Evolutionary conservation across 331 rosid genomes (phyloP).

Genomic region (Arachis monticola): DNA sequence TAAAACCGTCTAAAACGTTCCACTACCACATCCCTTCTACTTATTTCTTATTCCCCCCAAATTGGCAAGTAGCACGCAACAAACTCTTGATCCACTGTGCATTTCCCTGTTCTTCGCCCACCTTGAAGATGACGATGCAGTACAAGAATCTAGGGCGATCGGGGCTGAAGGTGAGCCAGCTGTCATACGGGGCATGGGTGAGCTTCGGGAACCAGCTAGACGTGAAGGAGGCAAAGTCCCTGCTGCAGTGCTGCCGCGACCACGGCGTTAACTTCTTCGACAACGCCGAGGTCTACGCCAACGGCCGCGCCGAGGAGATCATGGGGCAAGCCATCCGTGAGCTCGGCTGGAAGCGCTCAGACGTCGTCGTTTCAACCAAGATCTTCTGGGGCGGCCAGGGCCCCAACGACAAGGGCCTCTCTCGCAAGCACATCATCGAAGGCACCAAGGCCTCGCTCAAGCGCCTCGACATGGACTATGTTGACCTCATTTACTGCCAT

Average conservation of each 20-base stretch:
- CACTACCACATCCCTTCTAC: too few species aligned
- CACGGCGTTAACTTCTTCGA: constrained; percentile 98
- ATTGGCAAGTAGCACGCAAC: too few species aligned
- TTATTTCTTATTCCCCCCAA: too few species aligned
- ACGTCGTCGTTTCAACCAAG: constrained; percentile 88
- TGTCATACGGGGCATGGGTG: constrained; percentile 95
- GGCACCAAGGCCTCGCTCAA: constrained; percentile 88
- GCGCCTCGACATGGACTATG: constrained; percentile 85
- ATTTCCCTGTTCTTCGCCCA: background rate
- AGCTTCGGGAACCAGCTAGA: constrained; percentile 97
- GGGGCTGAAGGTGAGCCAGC: constrained; percentile 91
- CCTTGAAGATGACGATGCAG: constrained; percentile 53
- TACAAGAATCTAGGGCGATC: constrained; percentile 89
- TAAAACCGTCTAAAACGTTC: too few species aligned
- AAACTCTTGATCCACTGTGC: background rate
- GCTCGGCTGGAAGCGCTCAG: constrained; percentile 94
- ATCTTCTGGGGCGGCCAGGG: constrained; percentile 99
- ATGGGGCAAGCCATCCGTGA: constrained; percentile 96
- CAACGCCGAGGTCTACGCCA: constrained; percentile 98
- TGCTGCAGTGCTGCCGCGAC: constrained; percentile 91
- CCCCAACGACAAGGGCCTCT: constrained; percentile 92
- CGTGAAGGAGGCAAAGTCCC: constrained; percentile 90
- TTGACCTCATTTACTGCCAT: constrained; percentile 83
- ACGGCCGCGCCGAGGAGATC: constrained; percentile 96
- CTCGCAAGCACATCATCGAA: constrained; percentile 84